phyloP scores from a whole-genome alignment of 306 rosid genomes.

The Rosa lucieae region DNA sequence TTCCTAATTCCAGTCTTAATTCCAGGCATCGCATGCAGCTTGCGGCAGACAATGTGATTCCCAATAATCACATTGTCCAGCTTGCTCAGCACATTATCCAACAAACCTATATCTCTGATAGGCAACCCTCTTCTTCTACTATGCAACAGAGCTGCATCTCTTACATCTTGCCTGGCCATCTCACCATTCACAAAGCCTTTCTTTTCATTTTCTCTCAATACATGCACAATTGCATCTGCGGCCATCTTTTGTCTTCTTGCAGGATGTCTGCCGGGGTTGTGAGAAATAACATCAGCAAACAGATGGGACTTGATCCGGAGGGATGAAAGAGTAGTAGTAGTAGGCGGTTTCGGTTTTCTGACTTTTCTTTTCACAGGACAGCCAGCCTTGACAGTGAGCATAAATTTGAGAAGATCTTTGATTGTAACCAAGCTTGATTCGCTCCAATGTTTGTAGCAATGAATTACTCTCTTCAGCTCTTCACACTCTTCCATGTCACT shows the following conservation, averaged over 20 bases:
- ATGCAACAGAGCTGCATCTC: conserved; percentile 57
- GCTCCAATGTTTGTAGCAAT: conserved; percentile 68
- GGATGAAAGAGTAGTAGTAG: conserved; percentile 26
- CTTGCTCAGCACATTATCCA: conserved; percentile 79
- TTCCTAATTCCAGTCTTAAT: conserved; percentile 46
- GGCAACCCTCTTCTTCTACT: conserved; percentile 39
- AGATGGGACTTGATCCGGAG: conserved; percentile 43
- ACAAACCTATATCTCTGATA: conserved; percentile 80
- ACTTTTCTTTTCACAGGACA: conserved; percentile 26
- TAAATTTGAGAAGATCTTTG: conserved; percentile 70
- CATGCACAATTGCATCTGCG: conserved; percentile 74
- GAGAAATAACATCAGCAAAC: conserved; percentile 51
- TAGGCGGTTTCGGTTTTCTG: conserved; percentile 7
- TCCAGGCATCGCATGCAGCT: conserved; percentile 45
- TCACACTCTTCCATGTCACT: conserved; percentile 26
- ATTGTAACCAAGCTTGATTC: conserved; percentile 64
- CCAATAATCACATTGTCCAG: conserved; percentile 72
- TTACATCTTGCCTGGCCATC: conserved; percentile 81
- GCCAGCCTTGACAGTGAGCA: conserved; percentile 73
- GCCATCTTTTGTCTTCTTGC: conserved; percentile 70
- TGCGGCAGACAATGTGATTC: conserved; percentile 64
- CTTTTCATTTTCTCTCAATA: conserved; percentile 68
- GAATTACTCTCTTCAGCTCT: conserved; percentile 61
- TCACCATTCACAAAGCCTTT: conserved; percentile 47
- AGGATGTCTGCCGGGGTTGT: conserved; percentile 87